Evolutionary conservation across 345 rosid genomes (phyloP), one percentile per base, ranked within the genome.

Genomic region (Cardiospermum halicacabum): DNA sequence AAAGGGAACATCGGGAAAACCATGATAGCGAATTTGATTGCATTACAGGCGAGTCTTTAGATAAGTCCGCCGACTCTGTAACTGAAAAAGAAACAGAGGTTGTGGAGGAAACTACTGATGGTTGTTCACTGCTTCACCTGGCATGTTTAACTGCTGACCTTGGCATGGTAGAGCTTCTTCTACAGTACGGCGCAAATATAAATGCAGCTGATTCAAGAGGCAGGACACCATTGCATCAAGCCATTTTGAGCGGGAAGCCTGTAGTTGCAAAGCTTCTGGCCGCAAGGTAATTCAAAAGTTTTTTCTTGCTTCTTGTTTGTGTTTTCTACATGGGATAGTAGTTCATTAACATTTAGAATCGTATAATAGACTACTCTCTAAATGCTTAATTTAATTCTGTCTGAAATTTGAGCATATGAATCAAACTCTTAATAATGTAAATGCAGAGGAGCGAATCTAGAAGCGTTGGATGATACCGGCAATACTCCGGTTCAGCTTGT

Each of bases 131-230:
- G 72, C 92, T 89, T 81, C 96, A 89, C 74, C 84, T 86, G 4
- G 92, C 96, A 62, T 89, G 96, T 77, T 75, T 86, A 62, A 76
- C 75, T 72, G 83, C 92, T 62, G 96, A 86, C 72, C 75, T 82
- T 11, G 88, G 83, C 73, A 86, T 89, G 92, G 88, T 84, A 27
- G 96, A 89, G 74, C 74, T 89, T 5, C 79, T 89, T 34, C 79
- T 89, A 55, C 96, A 86, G 69, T 85, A 89, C 67, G 96, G 96
- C 2, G 96, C 85, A 55, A 78, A 84, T 48, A 65, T 81, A 45
- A 82, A 84, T 71, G 86, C 83, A 19, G 57, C 71, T 15, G 89
- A 86, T 68, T 79, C 81, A 15, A 76, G 71, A 73, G 85, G 88
- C 47, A 83, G 78, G 39, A 73, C 85, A 5, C 87, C 96, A 3